These are phyloP conservation scores for Chimonanthus salicifolius DNA, from an alignment of 164 flowering plant species.

Conservation along the genomic window DNA sequence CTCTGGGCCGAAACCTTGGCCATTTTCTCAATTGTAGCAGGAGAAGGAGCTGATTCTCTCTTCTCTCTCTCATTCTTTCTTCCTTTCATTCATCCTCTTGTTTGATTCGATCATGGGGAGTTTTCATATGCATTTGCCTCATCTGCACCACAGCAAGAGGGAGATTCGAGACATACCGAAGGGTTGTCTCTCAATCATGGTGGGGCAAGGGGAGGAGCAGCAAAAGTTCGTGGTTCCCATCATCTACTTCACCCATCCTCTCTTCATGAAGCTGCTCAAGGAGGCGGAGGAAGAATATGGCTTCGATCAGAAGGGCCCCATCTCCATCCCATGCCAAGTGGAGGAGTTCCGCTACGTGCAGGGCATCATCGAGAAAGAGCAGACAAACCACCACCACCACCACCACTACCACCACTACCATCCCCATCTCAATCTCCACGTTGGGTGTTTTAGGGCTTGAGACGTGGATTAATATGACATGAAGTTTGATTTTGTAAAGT, in stretches of 20 bases:
- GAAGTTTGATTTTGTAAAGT: too few species aligned
- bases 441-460: constrained; percentile 8
- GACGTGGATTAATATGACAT: too few species aligned
- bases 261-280: constrained; percentile 59
- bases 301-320: constrained; percentile 67
- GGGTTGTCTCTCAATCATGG: constrained; percentile 66
- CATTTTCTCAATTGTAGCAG: constrained; percentile 34
- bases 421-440: not conserved
- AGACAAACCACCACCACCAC: constrained; percentile 22
- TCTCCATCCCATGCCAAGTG: constrained; percentile 72
- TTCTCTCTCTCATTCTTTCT: not conserved
- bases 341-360: constrained; percentile 56
- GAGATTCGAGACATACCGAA: constrained; percentile 45
- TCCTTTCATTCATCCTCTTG: not conserved
- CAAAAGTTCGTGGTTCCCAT: constrained; percentile 69
- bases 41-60: not conserved
- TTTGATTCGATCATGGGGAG: not conserved
- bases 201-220: constrained; percentile 50
- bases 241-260: constrained; percentile 62
- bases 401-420: not conserved
- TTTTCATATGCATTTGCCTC: constrained; percentile 40
- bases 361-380: constrained; percentile 55
- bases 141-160: constrained; percentile 28
- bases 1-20: constrained; percentile 72
- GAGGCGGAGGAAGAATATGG: constrained; percentile 85